Evolutionary conservation across 164 flowering plant genomes (phyloP), one percentile per base, ranked within the genome.

Genomic region (Kingdonia uniflora): DNA sequence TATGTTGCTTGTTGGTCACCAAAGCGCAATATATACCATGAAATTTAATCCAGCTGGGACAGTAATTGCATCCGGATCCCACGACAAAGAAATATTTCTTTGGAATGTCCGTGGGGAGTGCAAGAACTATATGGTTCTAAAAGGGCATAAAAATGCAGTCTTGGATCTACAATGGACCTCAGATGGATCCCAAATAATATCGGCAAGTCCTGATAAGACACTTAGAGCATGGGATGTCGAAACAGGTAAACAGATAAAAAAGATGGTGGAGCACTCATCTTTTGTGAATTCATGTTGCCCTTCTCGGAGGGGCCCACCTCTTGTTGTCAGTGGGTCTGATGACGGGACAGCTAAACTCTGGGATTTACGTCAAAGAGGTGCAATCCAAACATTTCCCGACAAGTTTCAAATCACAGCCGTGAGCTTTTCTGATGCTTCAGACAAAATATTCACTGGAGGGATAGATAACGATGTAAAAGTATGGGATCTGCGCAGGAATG

Each of bases 171-270:
- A 86, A 43, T 92, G 99, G 99, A 92, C 85, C 17, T 78, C 87
- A 33, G 99, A 92, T 62, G 99, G 99, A n/a, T 62, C 77, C 55
- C 95, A 89, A 73, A 80, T 92, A 55, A 70, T 92, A 58, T 88
- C 96, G 15, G 95, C 99, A 42, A 92, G 99, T 65, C 91, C 99
- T 10, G 99, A 92, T 65, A 92, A 85, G 63, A 86, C 99, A 16
- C 46, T 92, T 21, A 69, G 99, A 62, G 99, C 94, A 53, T 92
- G 99, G 99, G 99, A 92, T 71, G 94, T 84, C 14, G 99, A 92
- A 67, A 81, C 95, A 6, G 99, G 96, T 22, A 85, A 84, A 67
- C 95, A 86, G 65, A 69, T 92, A 2, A 92, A 92, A 59, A 92
- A 88, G 61, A 92, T 92, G 99, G 80, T 87, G 12, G 99, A 89